A percentile compares a stretch with the other conserved stretches of the same genome.
Evolutionary conservation across 2,329 filamentous ascomycete genomes (phyloP).

Genomic region (Ceratocystis variospora): DNA sequence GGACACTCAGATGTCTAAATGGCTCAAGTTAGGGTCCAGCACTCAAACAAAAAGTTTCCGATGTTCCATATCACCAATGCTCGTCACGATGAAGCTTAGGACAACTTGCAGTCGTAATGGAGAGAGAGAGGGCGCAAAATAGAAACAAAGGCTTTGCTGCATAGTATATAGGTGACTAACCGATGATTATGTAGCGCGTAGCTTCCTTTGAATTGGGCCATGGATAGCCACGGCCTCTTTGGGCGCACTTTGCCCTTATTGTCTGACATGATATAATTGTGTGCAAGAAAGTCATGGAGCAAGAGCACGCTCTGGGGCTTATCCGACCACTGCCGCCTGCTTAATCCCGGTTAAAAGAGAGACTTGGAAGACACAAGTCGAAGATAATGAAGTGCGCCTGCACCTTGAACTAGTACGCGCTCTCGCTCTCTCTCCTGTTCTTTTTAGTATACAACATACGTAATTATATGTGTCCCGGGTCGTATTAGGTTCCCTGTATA

Average conservation of each 20-base stretch:
- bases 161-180: no score
- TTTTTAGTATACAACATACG: neutral
- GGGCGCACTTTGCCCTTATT: neutral
- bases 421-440: no score
- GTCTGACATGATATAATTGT: conserved; percentile 1
- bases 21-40: neutral
- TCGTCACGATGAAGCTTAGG: neutral
- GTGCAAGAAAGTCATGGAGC: neutral
- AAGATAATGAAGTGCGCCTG: neutral
- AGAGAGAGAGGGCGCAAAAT: neutral
- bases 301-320: neutral
- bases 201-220: neutral
- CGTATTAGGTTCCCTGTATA: neutral
- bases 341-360: neutral
- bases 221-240: neutral
- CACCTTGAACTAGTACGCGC: no score
- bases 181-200: neutral
- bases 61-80: neutral
- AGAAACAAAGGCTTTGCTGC: neutral
- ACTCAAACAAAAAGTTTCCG: neutral
- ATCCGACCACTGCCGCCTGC: neutral
- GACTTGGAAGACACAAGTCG: neutral
- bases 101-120: neutral
- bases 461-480: neutral
- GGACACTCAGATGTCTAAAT: neutral